These are phyloP conservation scores for Hamigera avellanea DNA, from an alignment of 495 filamentous ascomycete species.

Conservation along the genomic window DNA sequence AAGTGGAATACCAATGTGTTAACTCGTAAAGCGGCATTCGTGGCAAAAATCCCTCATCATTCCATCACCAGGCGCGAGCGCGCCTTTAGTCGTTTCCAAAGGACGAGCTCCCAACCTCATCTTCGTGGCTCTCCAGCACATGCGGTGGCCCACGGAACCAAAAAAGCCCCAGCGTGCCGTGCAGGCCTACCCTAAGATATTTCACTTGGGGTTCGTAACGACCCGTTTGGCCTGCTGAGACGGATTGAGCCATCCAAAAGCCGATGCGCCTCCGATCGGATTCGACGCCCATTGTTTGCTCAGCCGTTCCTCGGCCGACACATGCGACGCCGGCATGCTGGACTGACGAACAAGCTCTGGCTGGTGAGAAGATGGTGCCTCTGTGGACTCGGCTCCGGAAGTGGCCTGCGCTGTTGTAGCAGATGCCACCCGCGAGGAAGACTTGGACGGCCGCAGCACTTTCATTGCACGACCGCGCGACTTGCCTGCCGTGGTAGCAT, in stretches of 20 bases:
- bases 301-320: conserved; percentile 19
- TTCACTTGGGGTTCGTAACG: conserved; percentile 15
- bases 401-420: conserved; percentile 21
- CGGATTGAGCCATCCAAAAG: conserved; percentile 83
- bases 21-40: no score
- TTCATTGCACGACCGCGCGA: conserved; percentile 56
- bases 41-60: no score
- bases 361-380: conserved; percentile 11
- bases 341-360: conserved; percentile 8
- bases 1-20: no score
- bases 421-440: conserved; percentile 22
- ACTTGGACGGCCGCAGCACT: conserved; percentile 58
- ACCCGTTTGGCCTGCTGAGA: conserved; percentile 5
- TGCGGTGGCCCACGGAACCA: no score
- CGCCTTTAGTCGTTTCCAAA: no score
- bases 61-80: no score
- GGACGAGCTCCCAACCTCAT: no score
- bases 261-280: conserved; percentile 83
- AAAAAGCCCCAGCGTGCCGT: no score
- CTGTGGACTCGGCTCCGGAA: conserved; percentile 15
- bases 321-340: conserved; percentile 12
- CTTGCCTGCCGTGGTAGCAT: conserved; percentile 28
- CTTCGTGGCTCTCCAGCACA: no score
- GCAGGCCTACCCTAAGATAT: no score
- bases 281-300: conserved; percentile 52